Evolutionary conservation across 805 yeast species (phyloP), one percentile per base, ranked within the genome.

Genomic region (Starmerella vaccinii): DNA sequence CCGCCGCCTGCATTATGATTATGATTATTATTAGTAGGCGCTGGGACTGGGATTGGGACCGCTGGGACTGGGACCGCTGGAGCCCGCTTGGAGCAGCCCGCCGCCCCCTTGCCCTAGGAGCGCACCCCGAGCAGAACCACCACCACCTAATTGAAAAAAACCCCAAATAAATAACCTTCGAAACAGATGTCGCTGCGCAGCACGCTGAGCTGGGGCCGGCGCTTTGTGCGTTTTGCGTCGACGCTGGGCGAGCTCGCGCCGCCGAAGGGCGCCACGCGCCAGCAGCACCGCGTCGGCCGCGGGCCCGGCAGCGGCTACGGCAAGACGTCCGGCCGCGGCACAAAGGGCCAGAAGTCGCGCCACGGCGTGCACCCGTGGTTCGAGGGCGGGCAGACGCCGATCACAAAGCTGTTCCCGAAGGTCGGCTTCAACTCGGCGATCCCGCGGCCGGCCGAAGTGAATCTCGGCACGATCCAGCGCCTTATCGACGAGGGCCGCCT

Each of bases 351-450:
- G 67, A 90, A 90, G 71, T 96, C 97, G 10, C 79, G 97, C 69
- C 84, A 90, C 34, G 77, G 81, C 38, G 90, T 90, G 27, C 90
- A 88, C 50, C 78, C 83, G 52, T 86, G 95, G 90, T 87, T 90
- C 65, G 98, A 92, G 73, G 98, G 98, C 78, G 97, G 98, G 65
- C 98, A 92, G 66, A 92, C 97, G 1, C 97, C 97, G 23, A 79
- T 82, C 63, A 79, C 80, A 67, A 77, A 84, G 67, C 71, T 84
- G 58, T 80, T 86, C 68, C 95, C 97, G 58, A 90, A 90, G 65
- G 72, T 82, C 53, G 97, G 97, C 8, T 88, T 88, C 71, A 79
- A 76, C 60, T 58, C 63, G 24, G 57, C 53, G 53, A 49, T 64
- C 29, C 58, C 60, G n/a, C 47, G 55, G 49, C 66, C 63, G 7